Evolutionary conservation across 768 basidiomycete species (phyloP), one percentile per base, ranked within the genome.

Genomic region (Psilocybe tampanensis): DNA sequence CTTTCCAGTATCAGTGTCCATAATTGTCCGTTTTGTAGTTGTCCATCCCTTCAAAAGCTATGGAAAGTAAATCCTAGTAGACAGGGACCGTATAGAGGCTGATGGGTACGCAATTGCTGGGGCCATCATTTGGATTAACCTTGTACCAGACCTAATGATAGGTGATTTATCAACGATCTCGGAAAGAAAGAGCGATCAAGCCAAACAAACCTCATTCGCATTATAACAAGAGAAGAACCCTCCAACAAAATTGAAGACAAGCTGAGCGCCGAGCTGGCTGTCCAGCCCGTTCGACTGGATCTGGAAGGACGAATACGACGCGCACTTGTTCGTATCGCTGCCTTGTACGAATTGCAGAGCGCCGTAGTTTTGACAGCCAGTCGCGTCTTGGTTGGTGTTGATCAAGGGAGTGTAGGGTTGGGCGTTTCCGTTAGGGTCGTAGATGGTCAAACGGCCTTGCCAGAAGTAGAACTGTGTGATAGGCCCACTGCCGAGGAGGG

Each of bases 401-500:
- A 74, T 68, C 9, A 64, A 59, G 12, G 64, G 59, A 3, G 47
- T 44, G 56, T 61, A 64, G 22, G 59, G 34, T 19, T 42, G 44
- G n/a, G 56, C 50, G 19, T 62, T 64, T 8, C 54, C 55, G 44
- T 47, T 48, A 32, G 66, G 66, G 49, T 62, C 60, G 54, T 52
- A 56, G 43, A 57, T 63, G 0, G 63, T 55, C 32, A 73, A 63
- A 6, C 44, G 47, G 13, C 70, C 70, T 59, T 71, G 66, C 19
- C 29, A 64, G 63, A 76, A 75, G 62, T 73, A 74, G 59, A 72
- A 70, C 52, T 63, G 47, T 2, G 68, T 73, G 22, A 66, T 64
- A 17, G 67, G 49, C 3, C 66, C 71, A 13, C 51, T 62, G 22
- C 69, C 71, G 2, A 57, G 61, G 4, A 74, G 65, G 13, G 70